Evolutionary conservation across 306 rosid genomes (phyloP), one percentile per base, ranked within the genome.

Genomic region (Fragaria vesca): DNA sequence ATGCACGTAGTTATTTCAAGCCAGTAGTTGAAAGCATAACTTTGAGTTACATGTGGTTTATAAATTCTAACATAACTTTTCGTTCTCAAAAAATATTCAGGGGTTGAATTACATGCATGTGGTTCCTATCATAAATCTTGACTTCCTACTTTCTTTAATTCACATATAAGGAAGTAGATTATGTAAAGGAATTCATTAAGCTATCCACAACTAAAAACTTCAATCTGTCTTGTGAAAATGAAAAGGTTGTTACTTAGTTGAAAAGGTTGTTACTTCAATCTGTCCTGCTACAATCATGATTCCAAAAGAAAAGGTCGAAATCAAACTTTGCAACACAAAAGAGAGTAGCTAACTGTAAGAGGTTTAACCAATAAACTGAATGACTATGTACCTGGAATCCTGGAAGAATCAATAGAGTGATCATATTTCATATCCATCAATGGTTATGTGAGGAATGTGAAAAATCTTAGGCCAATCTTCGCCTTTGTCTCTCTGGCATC

Each of bases 401-500:
- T 6, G 10, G 36, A 4, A 15, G 68, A 62, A 62, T 4, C 43
- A 30, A 62, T 7, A 32, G 18, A 24, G 43, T 32, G 18, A 32
- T 63, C 69, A 63, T 30, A 62, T 32, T 16, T 32, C 69, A 16
- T 32, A 28, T 2, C 68, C 68, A 63, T 63, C 68, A 63, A 63
- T 32, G 43, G n/a, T 63, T 63, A 63, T 26, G 18, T 2, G 68
- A 63, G 68, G 68, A 63, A 63, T 34, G 43, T 63, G 43, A 63
- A 12, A 63, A 2, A 63, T 63, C 69, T 63, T 63, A 5, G n/a
- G 12, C 69, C 69, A 63, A 32, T 63, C 69, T 63, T 63, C 2
- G 5, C 69, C 69, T 32, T 16, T 63, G 1, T 32, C 69, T 63
- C 43, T 63, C 69, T 63, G 69, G 69, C 69, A 63, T 32, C 43